Evolutionary conservation across 2,329 filamentous ascomycete species (phyloP).

Genomic region (Penicillium hesseltinei): DNA sequence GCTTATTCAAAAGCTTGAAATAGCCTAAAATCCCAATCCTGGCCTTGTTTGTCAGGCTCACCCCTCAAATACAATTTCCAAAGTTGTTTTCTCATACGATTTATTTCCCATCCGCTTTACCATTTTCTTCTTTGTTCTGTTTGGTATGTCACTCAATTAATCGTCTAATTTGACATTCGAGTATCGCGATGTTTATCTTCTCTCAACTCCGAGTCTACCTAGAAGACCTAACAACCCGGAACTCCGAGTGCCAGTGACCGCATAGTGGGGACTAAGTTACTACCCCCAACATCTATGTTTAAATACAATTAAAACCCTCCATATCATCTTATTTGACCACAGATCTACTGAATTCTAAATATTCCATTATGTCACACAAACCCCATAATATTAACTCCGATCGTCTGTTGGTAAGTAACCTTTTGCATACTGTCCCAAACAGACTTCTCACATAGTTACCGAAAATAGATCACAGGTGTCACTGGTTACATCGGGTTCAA

Average conservation of each 20-base stretch:
- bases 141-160: no score
- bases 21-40: no score
- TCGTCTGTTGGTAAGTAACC: not conserved
- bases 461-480: conserved; percentile 5
- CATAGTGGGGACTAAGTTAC: not conserved
- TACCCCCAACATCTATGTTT: no score
- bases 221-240: not conserved
- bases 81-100: no score
- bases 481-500: conserved; percentile 2
- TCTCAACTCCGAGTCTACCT: not conserved
- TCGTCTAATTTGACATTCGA: no score
- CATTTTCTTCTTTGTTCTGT: no score
- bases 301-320: not conserved
- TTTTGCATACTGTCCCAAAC: not conserved
- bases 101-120: no score
- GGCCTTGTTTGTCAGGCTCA: no score
- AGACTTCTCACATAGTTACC: not conserved
- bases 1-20: no score
- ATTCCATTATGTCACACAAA: not conserved
- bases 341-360: not conserved
- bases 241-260: not conserved
- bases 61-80: no score
- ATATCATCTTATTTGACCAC: not conserved
- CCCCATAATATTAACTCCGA: not conserved
- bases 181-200: no score